These are phyloP conservation scores for Trichosporon asahii DNA, from an alignment of 1,284 basidiomycete genomes.

Conservation along the genomic window DNA sequence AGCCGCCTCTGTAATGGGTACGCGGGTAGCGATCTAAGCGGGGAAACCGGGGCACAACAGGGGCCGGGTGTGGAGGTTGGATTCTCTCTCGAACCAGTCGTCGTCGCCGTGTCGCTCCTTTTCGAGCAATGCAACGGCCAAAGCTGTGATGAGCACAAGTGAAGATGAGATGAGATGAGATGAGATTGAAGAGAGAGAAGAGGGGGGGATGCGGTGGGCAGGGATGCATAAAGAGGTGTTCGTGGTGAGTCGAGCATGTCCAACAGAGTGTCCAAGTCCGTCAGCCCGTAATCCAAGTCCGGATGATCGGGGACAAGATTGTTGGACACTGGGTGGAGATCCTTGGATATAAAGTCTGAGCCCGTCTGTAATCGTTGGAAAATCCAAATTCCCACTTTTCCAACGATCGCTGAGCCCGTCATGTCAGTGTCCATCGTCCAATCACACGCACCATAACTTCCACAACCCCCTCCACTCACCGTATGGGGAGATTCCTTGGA, in stretches of 20 bases:
- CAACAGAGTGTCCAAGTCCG: background rate
- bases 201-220: conserved; percentile 2
- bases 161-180: conserved; percentile 15
- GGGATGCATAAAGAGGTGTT: background rate
- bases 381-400: conserved; percentile 13
- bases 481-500: background rate
- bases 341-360: conserved; percentile 16
- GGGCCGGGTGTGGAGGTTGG: background rate
- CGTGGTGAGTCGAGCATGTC: background rate
- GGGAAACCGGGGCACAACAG: conserved; percentile 7
- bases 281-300: background rate
- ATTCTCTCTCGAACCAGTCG: background rate
- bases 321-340: background rate
- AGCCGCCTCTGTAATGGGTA: background rate
- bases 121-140: background rate
- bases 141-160: background rate
- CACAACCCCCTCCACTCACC: background rate
- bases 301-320: background rate
- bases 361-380: conserved; percentile 13
- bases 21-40: conserved; percentile 6
- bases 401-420: background rate
- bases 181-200: conserved; percentile 16
- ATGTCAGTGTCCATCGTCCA: background rate
- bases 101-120: background rate
- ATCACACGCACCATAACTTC: background rate